These are phyloP conservation scores for Hemerocallis citrina DNA, from an alignment of 106 monocot species.

Conservation along the genomic window DNA sequence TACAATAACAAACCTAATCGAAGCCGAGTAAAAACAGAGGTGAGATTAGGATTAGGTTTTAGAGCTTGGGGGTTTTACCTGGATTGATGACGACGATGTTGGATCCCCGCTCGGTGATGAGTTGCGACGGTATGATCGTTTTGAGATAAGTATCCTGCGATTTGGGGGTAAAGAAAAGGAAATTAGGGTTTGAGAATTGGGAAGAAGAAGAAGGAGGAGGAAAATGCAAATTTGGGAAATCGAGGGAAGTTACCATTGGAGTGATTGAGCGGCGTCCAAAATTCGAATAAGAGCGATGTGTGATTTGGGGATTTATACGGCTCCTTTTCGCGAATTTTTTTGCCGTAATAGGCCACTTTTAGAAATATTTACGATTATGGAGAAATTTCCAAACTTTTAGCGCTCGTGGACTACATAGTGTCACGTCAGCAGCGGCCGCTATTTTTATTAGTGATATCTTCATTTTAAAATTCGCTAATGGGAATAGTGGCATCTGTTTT, in stretches of 20 bases:
- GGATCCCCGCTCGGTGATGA: constrained; percentile 74
- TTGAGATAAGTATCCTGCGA: constrained; percentile 75
- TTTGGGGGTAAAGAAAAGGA: neutral
- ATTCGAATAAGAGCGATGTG: neutral
- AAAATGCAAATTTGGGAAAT: neutral
- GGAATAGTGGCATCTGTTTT: too few species aligned
- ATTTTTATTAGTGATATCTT: too few species aligned
- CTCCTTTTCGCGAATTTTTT: neutral
- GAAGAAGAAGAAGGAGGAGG: neutral
- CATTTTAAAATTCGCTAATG: too few species aligned
- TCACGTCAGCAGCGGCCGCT: too few species aligned
- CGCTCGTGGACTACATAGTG: too few species aligned
- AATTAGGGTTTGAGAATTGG: neutral
- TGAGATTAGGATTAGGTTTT: too few species aligned
- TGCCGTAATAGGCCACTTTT: too few species aligned
- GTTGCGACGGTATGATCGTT: constrained; percentile 74
- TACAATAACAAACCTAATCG: too few species aligned
- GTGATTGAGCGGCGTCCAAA: neutral
- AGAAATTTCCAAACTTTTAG: too few species aligned
- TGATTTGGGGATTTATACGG: neutral
- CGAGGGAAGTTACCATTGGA: neutral
- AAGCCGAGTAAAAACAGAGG: too few species aligned
- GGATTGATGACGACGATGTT: constrained; percentile 87
- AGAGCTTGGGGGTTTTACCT: too few species aligned
- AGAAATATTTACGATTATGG: too few species aligned